phyloP scores from a whole-genome alignment of 352 stramenopile genomes.

The Pythium vanterpoolii region DNA sequence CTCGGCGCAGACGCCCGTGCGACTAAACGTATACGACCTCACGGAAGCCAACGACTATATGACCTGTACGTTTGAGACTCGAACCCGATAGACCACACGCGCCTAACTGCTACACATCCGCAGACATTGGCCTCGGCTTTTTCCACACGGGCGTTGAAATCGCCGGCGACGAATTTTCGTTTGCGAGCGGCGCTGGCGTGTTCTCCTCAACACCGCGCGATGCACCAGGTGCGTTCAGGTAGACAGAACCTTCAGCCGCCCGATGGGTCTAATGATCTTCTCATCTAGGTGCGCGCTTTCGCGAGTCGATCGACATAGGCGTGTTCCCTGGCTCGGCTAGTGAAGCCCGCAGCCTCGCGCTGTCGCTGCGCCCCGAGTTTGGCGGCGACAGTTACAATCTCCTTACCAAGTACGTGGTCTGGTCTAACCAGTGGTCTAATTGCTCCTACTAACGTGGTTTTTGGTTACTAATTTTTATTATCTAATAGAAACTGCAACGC shows the following conservation, averaged over 20 bases:
- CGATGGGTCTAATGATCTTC: not conserved
- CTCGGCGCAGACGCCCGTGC: slow-evolving; percentile 58
- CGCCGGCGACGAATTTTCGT: slow-evolving; percentile 90
- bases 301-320: slow-evolving; percentile 88
- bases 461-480: too few species aligned
- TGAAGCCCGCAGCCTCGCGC: slow-evolving; percentile 80
- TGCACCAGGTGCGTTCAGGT: slow-evolving; percentile 46
- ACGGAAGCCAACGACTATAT: slow-evolving; percentile 89
- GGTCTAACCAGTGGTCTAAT: too few species aligned
- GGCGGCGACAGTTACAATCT: slow-evolving; percentile 89
- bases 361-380: slow-evolving; percentile 86
- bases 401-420: slow-evolving; percentile 61
- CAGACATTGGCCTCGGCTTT: slow-evolving; percentile 77
- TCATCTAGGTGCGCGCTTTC: slow-evolving; percentile 76
- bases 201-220: slow-evolving; percentile 77
- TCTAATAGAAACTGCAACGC: slow-evolving; percentile 91
- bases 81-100: not conserved
- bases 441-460: too few species aligned
- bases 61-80: slow-evolving; percentile 34
- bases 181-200: slow-evolving; percentile 87
- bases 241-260: too few species aligned
- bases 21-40: slow-evolving; percentile 93
- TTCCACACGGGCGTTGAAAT: slow-evolving; percentile 94
- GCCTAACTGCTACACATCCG: not conserved
- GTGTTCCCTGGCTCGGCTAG: slow-evolving; percentile 79